phyloP scores from a whole-genome alignment of 1,139 yeast genomes.

The Candida labiduridarum region DNA sequence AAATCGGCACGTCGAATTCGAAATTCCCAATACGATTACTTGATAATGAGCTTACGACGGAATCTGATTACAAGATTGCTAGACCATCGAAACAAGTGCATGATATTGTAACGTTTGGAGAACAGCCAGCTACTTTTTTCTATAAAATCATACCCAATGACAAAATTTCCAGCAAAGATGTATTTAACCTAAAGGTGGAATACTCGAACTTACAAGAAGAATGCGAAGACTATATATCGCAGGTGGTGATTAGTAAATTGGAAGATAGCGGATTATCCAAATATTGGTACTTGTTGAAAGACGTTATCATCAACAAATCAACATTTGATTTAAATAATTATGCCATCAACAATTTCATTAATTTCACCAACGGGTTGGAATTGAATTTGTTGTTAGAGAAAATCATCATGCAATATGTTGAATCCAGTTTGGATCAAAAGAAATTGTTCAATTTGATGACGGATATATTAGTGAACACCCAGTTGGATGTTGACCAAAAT shows the following conservation, averaged over 20 bases:
- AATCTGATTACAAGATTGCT: constrained; percentile 38
- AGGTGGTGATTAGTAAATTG: constrained; percentile 8
- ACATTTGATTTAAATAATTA: constrained; percentile 41
- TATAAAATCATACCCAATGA: constrained; percentile 46
- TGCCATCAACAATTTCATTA: constrained; percentile 33
- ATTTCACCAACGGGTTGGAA: constrained; percentile 22
- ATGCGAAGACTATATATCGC: constrained; percentile 20
- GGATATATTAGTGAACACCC: constrained; percentile 9
- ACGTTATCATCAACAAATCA: constrained; percentile 25
- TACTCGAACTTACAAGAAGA: constrained; percentile 53
- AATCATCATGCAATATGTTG: constrained; percentile 20
- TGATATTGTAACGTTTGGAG: constrained; percentile 58
- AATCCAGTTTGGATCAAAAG: constrained; percentile 15
- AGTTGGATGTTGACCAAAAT: background rate
- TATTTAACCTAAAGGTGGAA: constrained; percentile 42
- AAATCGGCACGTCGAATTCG: constrained; percentile 59
- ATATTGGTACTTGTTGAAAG: constrained; percentile 30
- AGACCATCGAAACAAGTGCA: constrained; percentile 23
- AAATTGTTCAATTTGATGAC: constrained; percentile 18
- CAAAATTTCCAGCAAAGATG: constrained; percentile 30
- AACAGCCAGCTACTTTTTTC: constrained; percentile 69
- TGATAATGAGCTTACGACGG: constrained; percentile 42
- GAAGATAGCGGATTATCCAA: constrained; percentile 14
- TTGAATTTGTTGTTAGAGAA: constrained; percentile 18
- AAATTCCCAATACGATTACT: constrained; percentile 57